phyloP scores from a whole-genome alignment of 495 filamentous ascomycete genomes.

The Achaetomiella virescens region DNA sequence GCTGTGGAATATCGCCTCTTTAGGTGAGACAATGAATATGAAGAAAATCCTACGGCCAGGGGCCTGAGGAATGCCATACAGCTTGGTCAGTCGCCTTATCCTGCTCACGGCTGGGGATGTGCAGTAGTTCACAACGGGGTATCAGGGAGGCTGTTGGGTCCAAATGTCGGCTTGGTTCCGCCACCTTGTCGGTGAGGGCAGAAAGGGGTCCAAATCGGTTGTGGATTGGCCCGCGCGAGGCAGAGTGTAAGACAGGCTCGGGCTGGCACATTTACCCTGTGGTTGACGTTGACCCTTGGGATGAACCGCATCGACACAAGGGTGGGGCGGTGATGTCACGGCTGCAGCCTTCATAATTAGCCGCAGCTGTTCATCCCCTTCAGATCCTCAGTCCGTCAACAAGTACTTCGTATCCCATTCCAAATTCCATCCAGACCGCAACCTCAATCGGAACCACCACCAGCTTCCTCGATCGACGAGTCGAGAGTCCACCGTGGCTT shows the following conservation, averaged over 20 bases:
- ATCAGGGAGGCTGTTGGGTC: neutral
- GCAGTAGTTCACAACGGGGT: neutral
- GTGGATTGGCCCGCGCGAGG: neutral
- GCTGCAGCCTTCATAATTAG: neutral
- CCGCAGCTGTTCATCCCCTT: neutral
- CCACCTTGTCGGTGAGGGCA: neutral
- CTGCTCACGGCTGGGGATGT: neutral
- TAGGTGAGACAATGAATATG: neutral
- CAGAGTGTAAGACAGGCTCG: neutral
- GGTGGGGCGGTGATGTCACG: conserved; percentile 8
- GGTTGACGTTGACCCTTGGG: neutral
- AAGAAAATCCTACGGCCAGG: neutral
- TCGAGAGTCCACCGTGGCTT: neutral
- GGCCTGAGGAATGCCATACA: neutral
- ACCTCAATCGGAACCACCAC: neutral
- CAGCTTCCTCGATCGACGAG: neutral
- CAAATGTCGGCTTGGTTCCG: neutral
- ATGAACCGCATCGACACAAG: neutral
- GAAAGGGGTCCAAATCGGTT: neutral
- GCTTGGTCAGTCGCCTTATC: neutral
- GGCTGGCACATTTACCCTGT: neutral
- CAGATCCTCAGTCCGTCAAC: neutral
- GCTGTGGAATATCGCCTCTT: neutral
- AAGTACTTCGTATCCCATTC: no score
- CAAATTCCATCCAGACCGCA: neutral